Evolutionary conservation across 495 filamentous ascomycete species (phyloP).

Genomic region (Tuber borchii): DNA sequence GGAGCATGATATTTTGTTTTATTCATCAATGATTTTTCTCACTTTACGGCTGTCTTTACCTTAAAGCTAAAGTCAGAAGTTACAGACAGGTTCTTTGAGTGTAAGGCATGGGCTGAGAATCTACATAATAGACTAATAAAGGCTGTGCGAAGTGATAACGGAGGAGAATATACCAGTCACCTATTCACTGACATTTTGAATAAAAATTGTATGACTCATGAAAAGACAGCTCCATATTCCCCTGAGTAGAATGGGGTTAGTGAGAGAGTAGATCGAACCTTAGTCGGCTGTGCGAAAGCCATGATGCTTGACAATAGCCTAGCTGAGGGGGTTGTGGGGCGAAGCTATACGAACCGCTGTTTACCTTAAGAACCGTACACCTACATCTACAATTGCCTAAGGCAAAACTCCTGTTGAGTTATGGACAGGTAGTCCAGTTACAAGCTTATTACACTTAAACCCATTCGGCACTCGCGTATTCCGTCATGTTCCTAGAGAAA

Average conservation of each 20-base stretch:
- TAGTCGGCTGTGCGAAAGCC: not conserved
- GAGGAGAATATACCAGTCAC: not conserved
- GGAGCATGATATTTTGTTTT: not conserved
- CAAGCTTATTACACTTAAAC: not conserved
- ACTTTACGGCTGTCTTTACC: not conserved
- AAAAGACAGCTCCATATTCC: not conserved
- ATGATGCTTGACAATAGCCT: not conserved
- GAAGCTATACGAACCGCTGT: not conserved
- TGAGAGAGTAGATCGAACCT: not conserved
- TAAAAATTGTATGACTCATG: not conserved
- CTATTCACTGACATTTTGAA: too few relatives aligned
- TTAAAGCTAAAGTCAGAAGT: not conserved
- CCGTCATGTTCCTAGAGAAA: not conserved
- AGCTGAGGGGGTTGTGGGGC: not conserved
- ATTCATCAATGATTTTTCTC: not conserved
- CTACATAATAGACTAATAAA: rapidly evolving
- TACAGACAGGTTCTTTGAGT: not conserved
- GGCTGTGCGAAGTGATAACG: not conserved
- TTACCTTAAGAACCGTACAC: not conserved
- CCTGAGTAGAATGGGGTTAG: not conserved
- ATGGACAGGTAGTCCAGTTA: not conserved
- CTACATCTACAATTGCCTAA: not conserved
- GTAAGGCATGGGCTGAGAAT: not conserved
- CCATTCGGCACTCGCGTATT: not conserved
- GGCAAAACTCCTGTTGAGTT: not conserved